Evolutionary conservation across 192 early-diverging fungal species (phyloP).

Genomic region (Coemansia sp.): DNA sequence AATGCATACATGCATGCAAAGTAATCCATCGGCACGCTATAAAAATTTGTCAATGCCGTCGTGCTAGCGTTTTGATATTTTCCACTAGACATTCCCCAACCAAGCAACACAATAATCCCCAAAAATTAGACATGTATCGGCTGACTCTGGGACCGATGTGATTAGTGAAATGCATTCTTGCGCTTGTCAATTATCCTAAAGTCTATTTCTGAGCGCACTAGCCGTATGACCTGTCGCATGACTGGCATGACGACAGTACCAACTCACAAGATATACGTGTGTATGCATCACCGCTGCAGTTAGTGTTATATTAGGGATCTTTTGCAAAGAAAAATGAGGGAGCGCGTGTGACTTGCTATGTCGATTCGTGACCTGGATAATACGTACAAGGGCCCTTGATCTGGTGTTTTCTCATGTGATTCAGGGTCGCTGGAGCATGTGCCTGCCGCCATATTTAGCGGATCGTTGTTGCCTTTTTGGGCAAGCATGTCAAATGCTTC

Average conservation of each 20-base stretch:
- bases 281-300: not conserved
- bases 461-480: not conserved
- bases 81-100: too few relatives aligned
- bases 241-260: not conserved
- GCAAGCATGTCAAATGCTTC: not conserved
- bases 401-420: constrained; percentile 4
- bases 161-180: constrained; percentile 2
- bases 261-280: constrained; percentile 3
- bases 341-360: not conserved
- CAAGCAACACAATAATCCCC: not conserved
- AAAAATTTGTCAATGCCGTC: not conserved
- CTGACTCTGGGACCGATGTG: not conserved
- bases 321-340: not conserved
- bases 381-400: constrained; percentile 4
- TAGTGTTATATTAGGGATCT: not conserved
- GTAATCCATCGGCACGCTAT: constrained; percentile 7
- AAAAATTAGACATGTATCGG: not conserved
- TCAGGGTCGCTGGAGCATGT: constrained; percentile 2
- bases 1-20: constrained; percentile 10
- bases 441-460: not conserved
- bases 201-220: not conserved
- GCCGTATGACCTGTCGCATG: constrained; percentile 6
- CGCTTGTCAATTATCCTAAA: constrained; percentile 7
- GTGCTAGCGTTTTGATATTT: too few relatives aligned
- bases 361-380: not conserved